phyloP scores from a whole-genome alignment of 257 asterid genomes.

The Plectranthus barbatus region DNA sequence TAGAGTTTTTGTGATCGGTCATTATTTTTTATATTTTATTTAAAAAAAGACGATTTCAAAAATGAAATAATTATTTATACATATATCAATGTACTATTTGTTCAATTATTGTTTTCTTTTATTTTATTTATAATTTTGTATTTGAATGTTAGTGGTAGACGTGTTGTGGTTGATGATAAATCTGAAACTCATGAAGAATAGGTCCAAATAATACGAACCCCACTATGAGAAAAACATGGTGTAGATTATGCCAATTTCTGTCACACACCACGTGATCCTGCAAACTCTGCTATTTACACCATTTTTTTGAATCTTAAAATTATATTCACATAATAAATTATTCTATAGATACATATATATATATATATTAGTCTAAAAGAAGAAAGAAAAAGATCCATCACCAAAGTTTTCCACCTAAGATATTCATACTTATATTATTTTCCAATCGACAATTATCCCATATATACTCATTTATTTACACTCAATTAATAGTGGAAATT shows the following conservation, averaged over 20 bases:
- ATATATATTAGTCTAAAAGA: too few relatives aligned
- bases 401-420: too few relatives aligned
- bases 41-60: too few relatives aligned
- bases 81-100: background rate
- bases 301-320: background rate
- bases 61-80: background rate
- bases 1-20: too few relatives aligned
- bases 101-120: background rate
- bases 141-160: slow-evolving; percentile 1
- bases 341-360: too few relatives aligned
- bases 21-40: too few relatives aligned
- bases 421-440: too few relatives aligned
- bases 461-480: too few relatives aligned
- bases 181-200: background rate
- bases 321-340: background rate
- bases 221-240: slow-evolving; percentile 1
- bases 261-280: slow-evolving; percentile 21
- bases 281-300: background rate
- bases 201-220: slow-evolving; percentile 15
- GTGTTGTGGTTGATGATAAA: background rate
- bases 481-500: too few relatives aligned
- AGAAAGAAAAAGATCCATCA: too few relatives aligned
- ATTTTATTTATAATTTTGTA: background rate
- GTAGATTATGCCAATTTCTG: slow-evolving; percentile 17
- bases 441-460: too few relatives aligned